Percentiles rank a stretch among this genome's conserved stretches.
These are phyloP conservation scores for Metarhizium brunneum DNA, from an alignment of 2,329 filamentous ascomycete genomes.

Conservation along the genomic window DNA sequence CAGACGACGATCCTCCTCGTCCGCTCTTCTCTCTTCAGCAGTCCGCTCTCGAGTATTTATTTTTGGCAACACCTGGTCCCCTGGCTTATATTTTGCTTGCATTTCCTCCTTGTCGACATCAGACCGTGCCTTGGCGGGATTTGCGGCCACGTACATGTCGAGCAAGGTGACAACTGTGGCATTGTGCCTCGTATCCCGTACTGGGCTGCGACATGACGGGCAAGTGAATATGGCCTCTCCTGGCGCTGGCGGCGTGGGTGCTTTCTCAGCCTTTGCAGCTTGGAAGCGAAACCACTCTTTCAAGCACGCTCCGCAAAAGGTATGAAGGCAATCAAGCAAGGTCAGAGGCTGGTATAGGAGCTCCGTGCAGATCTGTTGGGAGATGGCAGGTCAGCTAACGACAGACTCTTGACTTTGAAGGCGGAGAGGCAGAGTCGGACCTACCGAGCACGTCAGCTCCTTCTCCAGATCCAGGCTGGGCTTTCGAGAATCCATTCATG, in stretches of 20 bases:
- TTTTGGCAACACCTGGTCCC: conserved; percentile 69
- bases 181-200: conserved; percentile 83
- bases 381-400: neutral
- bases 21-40: conserved; percentile 41
- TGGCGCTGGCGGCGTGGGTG: conserved; percentile 38
- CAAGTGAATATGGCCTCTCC: conserved; percentile 63
- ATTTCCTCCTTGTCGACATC: conserved; percentile 69
- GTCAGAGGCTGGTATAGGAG: conserved; percentile 85
- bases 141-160: conserved; percentile 75
- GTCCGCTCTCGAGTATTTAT: conserved; percentile 41
- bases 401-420: neutral
- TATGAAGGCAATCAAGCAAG: conserved; percentile 87
- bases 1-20: conserved; percentile 60
- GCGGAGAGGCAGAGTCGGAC: conserved; percentile 18
- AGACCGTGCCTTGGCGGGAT: conserved; percentile 64
- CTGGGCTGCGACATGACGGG: conserved; percentile 79
- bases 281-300: conserved; percentile 95
- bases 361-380: conserved; percentile 82
- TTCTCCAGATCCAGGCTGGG: conserved; percentile 68
- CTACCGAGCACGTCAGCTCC: conserved; percentile 89
- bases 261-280: conserved; percentile 46
- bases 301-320: conserved; percentile 89
- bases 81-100: conserved; percentile 65
- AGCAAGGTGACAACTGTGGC: conserved; percentile 82
- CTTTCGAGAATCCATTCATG: conserved; percentile 42